Evolutionary conservation across 257 asterid genomes (phyloP), one percentile per base, ranked within the genome.

Genomic region (Prunella vulgaris): DNA sequence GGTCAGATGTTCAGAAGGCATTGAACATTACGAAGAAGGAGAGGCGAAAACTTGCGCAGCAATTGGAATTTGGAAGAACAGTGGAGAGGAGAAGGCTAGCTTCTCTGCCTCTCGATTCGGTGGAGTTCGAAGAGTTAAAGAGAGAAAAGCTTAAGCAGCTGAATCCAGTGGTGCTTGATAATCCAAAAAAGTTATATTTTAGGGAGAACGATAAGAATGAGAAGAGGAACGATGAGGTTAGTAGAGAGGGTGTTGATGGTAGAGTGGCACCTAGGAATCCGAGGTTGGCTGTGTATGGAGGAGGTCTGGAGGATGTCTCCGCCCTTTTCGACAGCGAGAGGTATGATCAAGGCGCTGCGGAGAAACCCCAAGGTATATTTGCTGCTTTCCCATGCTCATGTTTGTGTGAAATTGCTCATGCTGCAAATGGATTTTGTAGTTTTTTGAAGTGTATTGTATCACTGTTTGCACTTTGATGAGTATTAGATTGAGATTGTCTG

Each of bases 181-280:
- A 81, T 12, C 97, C 92, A 13, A 81, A 69, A 27, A 35, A 64
- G 32, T 64, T 65, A 63, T 38, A 53, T 68, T 57, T 68, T 59
- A 68, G 62, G 64, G 78, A 68, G 66, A 62, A 22, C 20, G 66
- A 32, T 37, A 32, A 17, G 73, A 2, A 7, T 21, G 68, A 63
- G 54, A 35, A 63, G 13, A 18, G 35, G 2, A 53, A 74, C 53
- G 10, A 20, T 10, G 69, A 21, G 79, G 61, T 8, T 72, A 57
- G 28, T 33, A 48, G 69, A 63, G 56, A 63, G 35, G 14, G 20
- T 15, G 48, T 22, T 20, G 38, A 3, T 60, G 73, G 76, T 53
- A 85, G 99, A 86, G 90, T 84, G 76, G 72, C 81, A 15, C 96
- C 97, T 13, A 87, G 85, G 83, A 88, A 91, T 65, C 99, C 97